phyloP scores from a whole-genome alignment of 345 rosid species.

The Eutrema yunnanense region DNA sequence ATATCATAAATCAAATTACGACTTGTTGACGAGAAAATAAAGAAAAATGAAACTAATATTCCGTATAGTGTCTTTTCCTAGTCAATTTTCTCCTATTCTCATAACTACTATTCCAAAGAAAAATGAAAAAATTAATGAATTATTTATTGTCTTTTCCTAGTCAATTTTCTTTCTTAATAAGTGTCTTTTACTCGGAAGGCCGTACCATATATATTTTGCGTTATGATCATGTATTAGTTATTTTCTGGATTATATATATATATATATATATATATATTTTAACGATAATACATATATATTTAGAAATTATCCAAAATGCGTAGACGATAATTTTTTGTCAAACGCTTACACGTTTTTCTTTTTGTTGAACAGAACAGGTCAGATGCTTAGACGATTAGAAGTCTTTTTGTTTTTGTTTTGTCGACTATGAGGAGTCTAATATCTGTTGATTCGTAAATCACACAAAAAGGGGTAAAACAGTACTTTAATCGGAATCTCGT shows the following conservation, averaged over 20 bases:
- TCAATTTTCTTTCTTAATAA: neutral
- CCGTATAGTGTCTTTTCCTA: neutral
- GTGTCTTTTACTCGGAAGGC: neutral
- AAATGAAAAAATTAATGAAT: too few species aligned
- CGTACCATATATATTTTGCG: neutral
- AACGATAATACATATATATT: neutral
- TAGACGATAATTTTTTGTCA: neutral
- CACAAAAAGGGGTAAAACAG: too few species aligned
- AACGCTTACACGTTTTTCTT: neutral
- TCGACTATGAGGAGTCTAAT: slow-evolving; percentile 20
- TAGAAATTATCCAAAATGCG: neutral
- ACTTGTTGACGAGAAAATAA: neutral
- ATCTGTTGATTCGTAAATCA: too few species aligned
- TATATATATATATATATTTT: neutral
- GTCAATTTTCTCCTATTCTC: neutral
- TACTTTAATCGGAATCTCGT: too few species aligned
- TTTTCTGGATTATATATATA: neutral
- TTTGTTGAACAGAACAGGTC: neutral
- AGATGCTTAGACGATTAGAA: neutral
- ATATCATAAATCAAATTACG: neutral
- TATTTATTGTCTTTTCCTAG: neutral
- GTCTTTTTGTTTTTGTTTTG: neutral
- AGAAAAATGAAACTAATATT: neutral
- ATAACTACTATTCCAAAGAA: too few species aligned
- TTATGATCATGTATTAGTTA: neutral